Conservation (phyloP, 2,329 filamentous ascomycete species). For the Plenodomus lindquistii region DNA sequence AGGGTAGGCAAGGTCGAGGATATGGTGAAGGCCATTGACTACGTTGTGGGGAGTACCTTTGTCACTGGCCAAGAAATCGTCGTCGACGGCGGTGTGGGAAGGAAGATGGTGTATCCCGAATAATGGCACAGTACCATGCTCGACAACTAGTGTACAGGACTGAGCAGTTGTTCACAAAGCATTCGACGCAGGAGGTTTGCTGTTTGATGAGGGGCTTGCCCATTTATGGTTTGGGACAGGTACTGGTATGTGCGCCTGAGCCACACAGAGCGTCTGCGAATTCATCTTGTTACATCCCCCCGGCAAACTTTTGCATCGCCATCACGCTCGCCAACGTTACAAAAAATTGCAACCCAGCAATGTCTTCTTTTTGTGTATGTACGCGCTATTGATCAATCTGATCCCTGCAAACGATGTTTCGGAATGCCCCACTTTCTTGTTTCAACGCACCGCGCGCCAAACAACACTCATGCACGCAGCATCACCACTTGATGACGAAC, state of each 20-base stretch:
- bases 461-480: background rate
- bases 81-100: conserved; percentile 52
- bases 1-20: conserved; percentile 57
- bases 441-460: conserved; percentile 16
- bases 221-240: background rate
- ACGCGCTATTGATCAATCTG: background rate
- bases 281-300: background rate
- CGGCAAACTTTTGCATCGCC: background rate
- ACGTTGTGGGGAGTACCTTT: conserved; percentile 46
- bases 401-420: conserved; percentile 27
- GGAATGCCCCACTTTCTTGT: conserved; percentile 19
- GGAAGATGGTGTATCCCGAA: conserved; percentile 51
- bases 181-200: background rate
- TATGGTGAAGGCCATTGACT: conserved; percentile 47
- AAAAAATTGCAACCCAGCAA: background rate
- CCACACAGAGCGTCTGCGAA: background rate
- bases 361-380: background rate
- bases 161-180: background rate
- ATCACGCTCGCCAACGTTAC: background rate
- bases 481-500: background rate
- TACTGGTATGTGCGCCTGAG: no score
- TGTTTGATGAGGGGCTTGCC: background rate
- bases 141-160: background rate
- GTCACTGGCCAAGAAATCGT: conserved; percentile 53
- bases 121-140: conserved; percentile 6